phyloP scores from a whole-genome alignment of 768 basidiomycete species.

The Rhizopogon roseolus region DNA sequence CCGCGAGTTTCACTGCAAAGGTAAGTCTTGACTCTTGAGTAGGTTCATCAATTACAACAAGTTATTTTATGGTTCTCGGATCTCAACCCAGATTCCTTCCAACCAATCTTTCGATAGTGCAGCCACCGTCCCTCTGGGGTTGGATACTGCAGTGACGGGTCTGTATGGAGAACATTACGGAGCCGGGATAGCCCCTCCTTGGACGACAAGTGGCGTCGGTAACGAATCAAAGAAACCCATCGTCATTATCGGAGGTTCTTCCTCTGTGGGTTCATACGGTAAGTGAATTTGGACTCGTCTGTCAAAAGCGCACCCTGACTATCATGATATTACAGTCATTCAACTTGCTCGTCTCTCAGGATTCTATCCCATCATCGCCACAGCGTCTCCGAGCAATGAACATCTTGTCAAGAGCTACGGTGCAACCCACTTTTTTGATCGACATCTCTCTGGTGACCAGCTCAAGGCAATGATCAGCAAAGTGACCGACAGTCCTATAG shows the following conservation, averaged over 20 bases:
- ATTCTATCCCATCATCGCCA: constrained; percentile 40
- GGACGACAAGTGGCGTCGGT: constrained; percentile 25
- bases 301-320: background rate
- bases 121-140: constrained; percentile 40
- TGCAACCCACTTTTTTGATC: constrained; percentile 37
- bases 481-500: constrained; percentile 20
- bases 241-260: constrained; percentile 43
- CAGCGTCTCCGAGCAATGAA: constrained; percentile 29
- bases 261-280: constrained; percentile 46
- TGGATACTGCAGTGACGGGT: constrained; percentile 43
- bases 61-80: too few relatives aligned
- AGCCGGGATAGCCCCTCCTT: constrained; percentile 33
- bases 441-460: constrained; percentile 13
- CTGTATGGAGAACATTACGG: constrained; percentile 39
- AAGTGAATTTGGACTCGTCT: constrained; percentile 8
- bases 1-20: constrained; percentile 32
- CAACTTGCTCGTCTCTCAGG: constrained; percentile 37
- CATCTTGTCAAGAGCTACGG: constrained; percentile 30
- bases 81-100: constrained; percentile 34
- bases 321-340: constrained; percentile 19
- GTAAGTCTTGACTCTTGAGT: constrained; percentile 20
- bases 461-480: constrained; percentile 18
- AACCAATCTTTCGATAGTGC: constrained; percentile 40
- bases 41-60: too few relatives aligned
- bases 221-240: constrained; percentile 40